Base-by-base conservation (phyloP, 2,329 filamentous ascomycete species). In the Ceratocystis huliohia region DNA sequence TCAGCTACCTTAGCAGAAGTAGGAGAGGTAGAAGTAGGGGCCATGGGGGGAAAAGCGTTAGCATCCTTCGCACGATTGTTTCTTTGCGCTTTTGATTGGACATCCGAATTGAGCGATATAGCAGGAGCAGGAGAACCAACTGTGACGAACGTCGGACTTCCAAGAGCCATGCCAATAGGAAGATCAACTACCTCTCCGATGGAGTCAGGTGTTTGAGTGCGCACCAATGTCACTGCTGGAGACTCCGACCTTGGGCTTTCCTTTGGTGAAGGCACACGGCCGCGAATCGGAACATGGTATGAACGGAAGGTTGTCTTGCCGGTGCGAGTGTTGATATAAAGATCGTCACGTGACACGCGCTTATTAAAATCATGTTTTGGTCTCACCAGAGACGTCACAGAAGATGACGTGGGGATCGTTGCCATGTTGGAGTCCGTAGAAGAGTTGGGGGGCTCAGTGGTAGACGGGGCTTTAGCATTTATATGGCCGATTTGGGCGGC, bases 161-260 rank as follows among this genome's bases (percentile, higher is more conserved):
- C 88, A 66, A 91, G 76, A 1, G 88, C 88, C 80, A 91, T 86
- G 8, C 88, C 88, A 69, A 91, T 91, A 70, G 78, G 79, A 68
- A 64, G 41, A 25, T 53, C 33, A 5, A 57, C 45, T 1, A 45
- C 7, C n/a, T 78, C 78, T 37, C 72, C 74, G 64, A 77, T 70
- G 7, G 78, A 78, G 67, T 79, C 76, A 8, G 77, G 75, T n/a
- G 77, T 79, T 63, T 75, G 73, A 68, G 78, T 75, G 69, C 77
- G 74, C 25, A 75, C 72, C 30, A 75, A 72, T 17, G 74, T 74
- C 56, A 70, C 69, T 37, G 73, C 72, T 25, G 74, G 72, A 53
- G 74, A 70, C 53, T 73, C 73, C 3, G 72, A 72, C 50, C 70
- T 71, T 5, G 77, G 76, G 69, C 77, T 78, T 66, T 74, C 72